phyloP scores from a whole-genome alignment of 2,329 filamentous ascomycete species.

The Colletotrichum filicis region DNA sequence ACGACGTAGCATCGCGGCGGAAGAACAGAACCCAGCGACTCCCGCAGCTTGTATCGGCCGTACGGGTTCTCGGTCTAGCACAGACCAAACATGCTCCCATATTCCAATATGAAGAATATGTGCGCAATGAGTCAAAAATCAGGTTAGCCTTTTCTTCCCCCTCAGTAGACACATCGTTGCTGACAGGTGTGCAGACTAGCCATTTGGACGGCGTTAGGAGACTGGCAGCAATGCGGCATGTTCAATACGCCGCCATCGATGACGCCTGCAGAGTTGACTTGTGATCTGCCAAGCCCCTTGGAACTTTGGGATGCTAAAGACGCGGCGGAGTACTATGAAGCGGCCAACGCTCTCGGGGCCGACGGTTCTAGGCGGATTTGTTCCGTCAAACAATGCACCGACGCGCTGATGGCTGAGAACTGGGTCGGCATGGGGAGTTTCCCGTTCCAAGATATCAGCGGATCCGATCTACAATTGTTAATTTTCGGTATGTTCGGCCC shows the following conservation, averaged over 20 bases:
- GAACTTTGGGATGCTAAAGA: conserved; percentile 41
- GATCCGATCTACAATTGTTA: conserved; percentile 21
- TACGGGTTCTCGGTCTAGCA: conserved; percentile 34
- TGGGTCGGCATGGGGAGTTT: conserved; percentile 31
- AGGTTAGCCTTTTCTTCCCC: conserved; percentile 24
- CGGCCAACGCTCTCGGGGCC: not conserved
- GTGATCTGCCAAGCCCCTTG: conserved; percentile 38
- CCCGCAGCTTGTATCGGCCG: conserved; percentile 37
- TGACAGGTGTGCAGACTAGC: conserved; percentile 36
- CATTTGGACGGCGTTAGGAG: conserved; percentile 38
- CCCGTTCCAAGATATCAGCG: conserved; percentile 26
- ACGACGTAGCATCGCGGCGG: conserved; percentile 24
- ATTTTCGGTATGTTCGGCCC: conserved; percentile 20
- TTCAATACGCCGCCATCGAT: conserved; percentile 39
- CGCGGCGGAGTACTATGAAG: conserved; percentile 34
- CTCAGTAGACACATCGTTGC: not conserved
- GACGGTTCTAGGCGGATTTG: conserved; percentile 5
- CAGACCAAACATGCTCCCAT: conserved; percentile 24
- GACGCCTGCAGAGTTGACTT: conserved; percentile 39
- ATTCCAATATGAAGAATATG: conserved; percentile 35
- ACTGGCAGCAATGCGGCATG: conserved; percentile 43
- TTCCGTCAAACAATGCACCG: conserved; percentile 35
- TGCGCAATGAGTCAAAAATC: conserved; percentile 36
- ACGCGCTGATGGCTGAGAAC: conserved; percentile 36
- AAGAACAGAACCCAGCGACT: conserved; percentile 33